phyloP scores from a whole-genome alignment of 2,329 filamentous ascomycete species.

The Fusarium lyarnte region DNA sequence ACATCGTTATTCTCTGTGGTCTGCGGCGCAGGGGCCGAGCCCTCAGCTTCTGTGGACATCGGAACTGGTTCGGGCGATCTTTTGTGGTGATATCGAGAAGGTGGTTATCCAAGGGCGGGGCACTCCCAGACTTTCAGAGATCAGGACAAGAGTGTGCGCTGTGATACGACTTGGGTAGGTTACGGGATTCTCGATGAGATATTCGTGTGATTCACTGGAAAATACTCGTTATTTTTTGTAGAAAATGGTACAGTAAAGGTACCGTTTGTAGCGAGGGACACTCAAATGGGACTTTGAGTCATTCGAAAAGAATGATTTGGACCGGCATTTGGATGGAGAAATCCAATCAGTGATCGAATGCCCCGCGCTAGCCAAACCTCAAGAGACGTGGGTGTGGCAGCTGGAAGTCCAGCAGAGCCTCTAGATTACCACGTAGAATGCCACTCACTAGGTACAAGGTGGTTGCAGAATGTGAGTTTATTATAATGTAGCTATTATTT shows the following conservation, averaged over 20 bases:
- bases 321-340: slow-evolving; percentile 38
- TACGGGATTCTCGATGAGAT: neutral
- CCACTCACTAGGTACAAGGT: neutral
- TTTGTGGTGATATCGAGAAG: slow-evolving; percentile 19
- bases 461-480: neutral
- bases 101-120: slow-evolving; percentile 37
- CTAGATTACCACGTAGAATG: slow-evolving; percentile 1
- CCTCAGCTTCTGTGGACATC: slow-evolving; percentile 49
- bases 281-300: slow-evolving; percentile 46
- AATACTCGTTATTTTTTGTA: neutral
- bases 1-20: slow-evolving; percentile 40
- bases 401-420: slow-evolving; percentile 26
- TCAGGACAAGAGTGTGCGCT: slow-evolving; percentile 11
- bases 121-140: slow-evolving; percentile 14
- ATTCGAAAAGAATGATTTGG: slow-evolving; percentile 45
- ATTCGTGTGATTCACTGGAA: neutral
- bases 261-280: slow-evolving; percentile 17
- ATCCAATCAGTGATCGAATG: slow-evolving; percentile 29
- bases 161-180: neutral
- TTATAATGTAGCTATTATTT: neutral
- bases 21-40: slow-evolving; percentile 43
- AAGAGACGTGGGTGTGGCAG: slow-evolving; percentile 2
- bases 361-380: slow-evolving; percentile 47
- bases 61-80: slow-evolving; percentile 3
- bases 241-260: neutral